These are phyloP conservation scores for Alopecurus myosuroides DNA, from an alignment of 176 grass and related monocot genomes.

Conservation along the genomic window DNA sequence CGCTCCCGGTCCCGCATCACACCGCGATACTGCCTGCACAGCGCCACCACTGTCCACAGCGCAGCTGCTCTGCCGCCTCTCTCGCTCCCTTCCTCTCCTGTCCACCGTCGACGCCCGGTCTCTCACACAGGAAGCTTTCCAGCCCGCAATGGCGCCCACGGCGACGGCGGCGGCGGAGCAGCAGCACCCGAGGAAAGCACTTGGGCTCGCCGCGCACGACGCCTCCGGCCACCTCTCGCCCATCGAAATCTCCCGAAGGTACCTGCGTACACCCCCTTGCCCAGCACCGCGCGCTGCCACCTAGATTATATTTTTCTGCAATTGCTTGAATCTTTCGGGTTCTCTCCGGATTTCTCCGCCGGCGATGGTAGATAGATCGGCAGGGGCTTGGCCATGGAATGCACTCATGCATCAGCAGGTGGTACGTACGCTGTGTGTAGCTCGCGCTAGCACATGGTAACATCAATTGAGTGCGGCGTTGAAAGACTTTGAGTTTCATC, in stretches of 20 bases:
- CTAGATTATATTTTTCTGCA: neutral
- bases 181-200: conserved; percentile 39
- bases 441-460: neutral
- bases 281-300: neutral
- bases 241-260: conserved; percentile 62
- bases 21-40: no score
- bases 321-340: neutral
- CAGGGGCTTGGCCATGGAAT: no score
- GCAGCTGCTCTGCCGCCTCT: neutral
- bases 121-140: neutral
- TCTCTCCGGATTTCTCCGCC: neutral
- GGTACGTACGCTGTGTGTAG: neutral
- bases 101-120: neutral
- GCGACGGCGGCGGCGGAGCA: conserved; percentile 1
- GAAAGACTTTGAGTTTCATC: neutral
- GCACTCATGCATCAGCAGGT: neutral
- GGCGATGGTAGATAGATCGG: no score
- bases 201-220: conserved; percentile 61
- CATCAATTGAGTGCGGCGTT: neutral
- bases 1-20: no score
- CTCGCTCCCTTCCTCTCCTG: neutral
- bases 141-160: conserved; percentile 15
- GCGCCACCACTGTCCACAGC: no score
- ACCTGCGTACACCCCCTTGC: neutral
- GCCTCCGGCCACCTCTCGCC: conserved; percentile 55